Percentiles rank a stretch among this genome's conserved stretches.
These are phyloP conservation scores for Allantophomopsis lycopodina DNA, from an alignment of 2,329 filamentous ascomycete genomes.

Conservation along the genomic window DNA sequence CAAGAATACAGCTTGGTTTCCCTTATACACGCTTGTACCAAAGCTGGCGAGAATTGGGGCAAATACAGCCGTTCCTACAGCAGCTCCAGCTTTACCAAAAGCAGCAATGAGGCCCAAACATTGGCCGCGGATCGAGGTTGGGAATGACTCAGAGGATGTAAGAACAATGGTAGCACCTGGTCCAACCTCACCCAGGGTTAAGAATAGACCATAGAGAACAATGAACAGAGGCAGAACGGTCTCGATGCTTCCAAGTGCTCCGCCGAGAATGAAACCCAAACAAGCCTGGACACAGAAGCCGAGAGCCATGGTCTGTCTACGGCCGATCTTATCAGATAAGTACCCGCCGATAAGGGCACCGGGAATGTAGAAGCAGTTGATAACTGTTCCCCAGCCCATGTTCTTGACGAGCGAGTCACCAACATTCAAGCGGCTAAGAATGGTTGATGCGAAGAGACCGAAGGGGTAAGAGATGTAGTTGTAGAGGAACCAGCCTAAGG, in stretches of 20 bases:
- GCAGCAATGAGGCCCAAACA: constrained; percentile 32
- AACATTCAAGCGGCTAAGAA: constrained; percentile 27
- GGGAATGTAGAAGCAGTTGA: constrained; percentile 37
- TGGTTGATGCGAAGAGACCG: constrained; percentile 38
- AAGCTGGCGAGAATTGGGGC: constrained; percentile 32
- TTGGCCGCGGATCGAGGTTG: constrained; percentile 33
- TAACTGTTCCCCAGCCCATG: constrained; percentile 30
- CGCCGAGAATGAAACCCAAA: constrained; percentile 34
- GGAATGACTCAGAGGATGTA: constrained; percentile 30
- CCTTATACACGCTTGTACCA: constrained; percentile 23
- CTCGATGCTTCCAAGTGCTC: constrained; percentile 28
- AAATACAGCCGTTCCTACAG: constrained; percentile 35
- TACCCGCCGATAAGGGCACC: constrained; percentile 31
- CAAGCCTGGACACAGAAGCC: constrained; percentile 29
- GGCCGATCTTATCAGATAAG: constrained; percentile 32
- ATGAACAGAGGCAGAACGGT: constrained; percentile 33
- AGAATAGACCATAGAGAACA: constrained; percentile 34
- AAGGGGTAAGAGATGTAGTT: constrained; percentile 41
- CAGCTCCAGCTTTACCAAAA: constrained; percentile 32
- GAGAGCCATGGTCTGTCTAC: constrained; percentile 34
- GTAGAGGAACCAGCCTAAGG: constrained; percentile 35
- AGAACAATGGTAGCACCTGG: constrained; percentile 29
- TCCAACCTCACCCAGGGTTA: constrained; percentile 32
- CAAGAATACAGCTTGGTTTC: constrained; percentile 33
- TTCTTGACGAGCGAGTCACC: constrained; percentile 25